Base-by-base conservation (phyloP, 2,329 filamentous ascomycete species). In the Penicillium nordicum region DNA sequence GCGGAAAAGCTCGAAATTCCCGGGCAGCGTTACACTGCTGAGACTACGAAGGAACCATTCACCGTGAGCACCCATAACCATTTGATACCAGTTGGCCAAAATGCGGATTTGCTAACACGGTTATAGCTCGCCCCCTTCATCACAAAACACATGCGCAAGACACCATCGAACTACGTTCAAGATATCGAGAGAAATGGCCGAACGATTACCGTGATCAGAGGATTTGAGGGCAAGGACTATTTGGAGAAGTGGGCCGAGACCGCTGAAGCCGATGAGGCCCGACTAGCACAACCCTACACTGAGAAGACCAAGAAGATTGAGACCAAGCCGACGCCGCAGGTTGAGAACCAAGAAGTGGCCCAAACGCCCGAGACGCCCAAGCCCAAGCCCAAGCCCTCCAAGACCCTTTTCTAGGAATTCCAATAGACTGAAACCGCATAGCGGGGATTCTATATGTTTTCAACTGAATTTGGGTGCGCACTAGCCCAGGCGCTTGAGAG, bases 41-140 rank as follows among this genome's bases (percentile, higher is more conserved):
- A 55, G 45, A 45, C 30, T 16, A 10, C 29, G 36, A 56, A 56
- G 41, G 41, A 46, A 11, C 53, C 53, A n/a, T 56, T 56, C 29
- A 16, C 11, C 23, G 53, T 56, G 12, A 52, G 53, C 23, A 34
- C 7, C 6, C 3, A 9, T 74, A 57, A 63, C 42, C 18, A 6
- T 25, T 49, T 11, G 21, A 30, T 10, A 41, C 34, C 32, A n/a
- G 40, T 42, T 38, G 12, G 16, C 18, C 27, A 14, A 36, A 10
- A 30, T 30, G n/a, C 18, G 5, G 12, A 30, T 23, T 36, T 50
- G 32, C 62, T 67, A 42, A 65, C 40, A 36, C 18, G 42, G 46
- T 12, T 50, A 23, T 53, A 78, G 76, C 74, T 78, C 57, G 74
- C 75, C 18, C 76, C 76, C n/a, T 79, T 78, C 58, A 74, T 79